phyloP scores from a whole-genome alignment of 345 rosid genomes.

The Melastoma malabathricum region DNA sequence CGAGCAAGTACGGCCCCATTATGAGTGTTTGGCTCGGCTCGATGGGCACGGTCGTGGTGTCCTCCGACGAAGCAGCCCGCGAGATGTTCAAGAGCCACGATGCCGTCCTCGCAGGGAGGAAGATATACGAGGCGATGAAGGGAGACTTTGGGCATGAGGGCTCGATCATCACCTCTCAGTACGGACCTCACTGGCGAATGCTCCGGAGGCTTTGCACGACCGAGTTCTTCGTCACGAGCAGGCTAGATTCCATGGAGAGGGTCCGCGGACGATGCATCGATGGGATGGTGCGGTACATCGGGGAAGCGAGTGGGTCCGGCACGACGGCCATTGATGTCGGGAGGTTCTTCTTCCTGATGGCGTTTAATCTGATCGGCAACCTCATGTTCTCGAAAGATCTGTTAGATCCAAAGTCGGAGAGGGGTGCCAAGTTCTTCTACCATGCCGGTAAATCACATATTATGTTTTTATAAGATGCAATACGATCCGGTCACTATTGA shows the following conservation, averaged over 20 bases:
- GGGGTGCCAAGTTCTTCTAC: constrained; percentile 41
- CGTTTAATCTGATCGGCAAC: constrained; percentile 64
- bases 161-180: constrained; percentile 60
- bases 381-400: constrained; percentile 59
- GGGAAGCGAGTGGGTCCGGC: constrained; percentile 28
- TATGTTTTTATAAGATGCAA: no score
- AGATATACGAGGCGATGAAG: constrained; percentile 73
- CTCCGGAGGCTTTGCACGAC: constrained; percentile 46
- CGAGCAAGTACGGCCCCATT: constrained; percentile 46
- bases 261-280: constrained; percentile 42
- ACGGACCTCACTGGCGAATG: constrained; percentile 72
- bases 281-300: constrained; percentile 33
- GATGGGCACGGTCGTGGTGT: constrained; percentile 59
- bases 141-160: constrained; percentile 39
- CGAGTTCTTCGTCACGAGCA: constrained; percentile 49
- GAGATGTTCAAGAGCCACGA: constrained; percentile 74
- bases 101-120: constrained; percentile 54
- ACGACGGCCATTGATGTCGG: constrained; percentile 38
- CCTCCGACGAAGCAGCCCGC: constrained; percentile 48
- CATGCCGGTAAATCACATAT: constrained; percentile 32
- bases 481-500: no score
- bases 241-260: constrained; percentile 39
- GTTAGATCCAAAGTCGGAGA: constrained; percentile 39
- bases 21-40: constrained; percentile 71
- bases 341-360: constrained; percentile 51